phyloP scores from a whole-genome alignment of 2,329 filamentous ascomycete species.

The Trichophyton equinum region DNA sequence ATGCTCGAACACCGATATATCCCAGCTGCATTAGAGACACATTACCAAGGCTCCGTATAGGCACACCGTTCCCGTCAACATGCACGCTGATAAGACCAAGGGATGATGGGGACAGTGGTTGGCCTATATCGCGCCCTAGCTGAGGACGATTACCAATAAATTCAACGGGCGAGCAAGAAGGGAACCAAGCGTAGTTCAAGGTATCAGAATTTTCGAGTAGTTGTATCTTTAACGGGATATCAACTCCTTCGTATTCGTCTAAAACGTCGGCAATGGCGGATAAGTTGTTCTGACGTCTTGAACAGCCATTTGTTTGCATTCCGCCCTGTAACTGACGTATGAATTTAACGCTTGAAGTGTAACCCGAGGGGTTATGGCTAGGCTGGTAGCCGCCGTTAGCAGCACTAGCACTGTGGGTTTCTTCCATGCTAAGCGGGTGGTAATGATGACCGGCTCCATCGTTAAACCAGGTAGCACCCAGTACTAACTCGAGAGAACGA shows the following conservation, averaged over 20 bases:
- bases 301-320: slow-evolving; percentile 18
- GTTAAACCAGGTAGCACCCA: slow-evolving; percentile 22
- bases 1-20: slow-evolving; percentile 19
- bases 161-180: slow-evolving; percentile 24
- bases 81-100: slow-evolving; percentile 25
- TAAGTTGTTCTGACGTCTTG: slow-evolving; percentile 21
- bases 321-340: slow-evolving; percentile 12
- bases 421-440: slow-evolving; percentile 11
- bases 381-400: slow-evolving; percentile 1
- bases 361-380: slow-evolving; percentile 14
- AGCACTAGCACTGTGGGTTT: not conserved
- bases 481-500: slow-evolving; percentile 19
- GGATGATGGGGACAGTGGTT: slow-evolving; percentile 15
- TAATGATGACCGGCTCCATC: slow-evolving; percentile 11
- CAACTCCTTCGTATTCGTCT: slow-evolving; percentile 24
- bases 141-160: slow-evolving; percentile 15
- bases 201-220: slow-evolving; percentile 12
- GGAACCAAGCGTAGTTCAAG: slow-evolving; percentile 21
- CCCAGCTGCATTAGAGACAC: slow-evolving; percentile 29
- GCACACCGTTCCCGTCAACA: slow-evolving; percentile 15
- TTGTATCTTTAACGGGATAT: slow-evolving; percentile 15
- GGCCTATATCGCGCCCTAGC: slow-evolving; percentile 9
- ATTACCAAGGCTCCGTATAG: slow-evolving; percentile 13
- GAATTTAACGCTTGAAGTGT: not conserved
- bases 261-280: slow-evolving; percentile 21